Evolutionary conservation across 2,329 filamentous ascomycete genomes (phyloP).

Genomic region (Aspergillus costaricaensis): DNA sequence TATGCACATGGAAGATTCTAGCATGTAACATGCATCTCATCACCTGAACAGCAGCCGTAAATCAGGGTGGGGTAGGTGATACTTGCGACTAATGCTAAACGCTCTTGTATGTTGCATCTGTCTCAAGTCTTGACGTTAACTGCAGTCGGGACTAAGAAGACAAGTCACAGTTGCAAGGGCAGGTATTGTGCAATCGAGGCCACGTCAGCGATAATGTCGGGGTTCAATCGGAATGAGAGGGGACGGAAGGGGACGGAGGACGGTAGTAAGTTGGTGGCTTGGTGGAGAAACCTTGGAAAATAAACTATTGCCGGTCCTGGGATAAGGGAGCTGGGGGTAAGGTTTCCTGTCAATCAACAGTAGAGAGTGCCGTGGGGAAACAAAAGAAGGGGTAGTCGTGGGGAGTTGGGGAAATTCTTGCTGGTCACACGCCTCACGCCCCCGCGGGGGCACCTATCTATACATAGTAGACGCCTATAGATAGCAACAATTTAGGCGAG

Average conservation of each 20-base stretch:
- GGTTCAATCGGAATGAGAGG: background rate
- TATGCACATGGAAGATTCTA: background rate
- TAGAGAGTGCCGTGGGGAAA: too few species aligned
- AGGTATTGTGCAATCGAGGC: background rate
- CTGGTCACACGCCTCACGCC: conserved; percentile 12
- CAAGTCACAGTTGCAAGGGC: background rate
- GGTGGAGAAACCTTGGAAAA: background rate
- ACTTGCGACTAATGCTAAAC: background rate
- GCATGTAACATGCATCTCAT: background rate
- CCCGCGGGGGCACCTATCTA: background rate
- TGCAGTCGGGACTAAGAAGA: too few species aligned
- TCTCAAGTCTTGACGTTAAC: background rate
- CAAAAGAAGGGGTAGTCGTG: background rate
- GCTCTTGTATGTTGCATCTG: too few species aligned
- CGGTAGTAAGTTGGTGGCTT: too few species aligned
- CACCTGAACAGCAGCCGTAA: too few species aligned
- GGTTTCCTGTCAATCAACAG: too few species aligned
- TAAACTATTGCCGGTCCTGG: background rate
- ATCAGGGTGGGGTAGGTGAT: too few species aligned
- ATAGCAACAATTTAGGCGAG: too few species aligned
- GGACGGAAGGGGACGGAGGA: too few species aligned
- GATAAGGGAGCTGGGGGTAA: background rate
- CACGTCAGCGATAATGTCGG: background rate
- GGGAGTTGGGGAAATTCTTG: conserved; percentile 6
- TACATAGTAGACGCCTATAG: too few species aligned